phyloP scores from a whole-genome alignment of 2,329 filamentous ascomycete species.

The Dichotomopilus funicola region DNA sequence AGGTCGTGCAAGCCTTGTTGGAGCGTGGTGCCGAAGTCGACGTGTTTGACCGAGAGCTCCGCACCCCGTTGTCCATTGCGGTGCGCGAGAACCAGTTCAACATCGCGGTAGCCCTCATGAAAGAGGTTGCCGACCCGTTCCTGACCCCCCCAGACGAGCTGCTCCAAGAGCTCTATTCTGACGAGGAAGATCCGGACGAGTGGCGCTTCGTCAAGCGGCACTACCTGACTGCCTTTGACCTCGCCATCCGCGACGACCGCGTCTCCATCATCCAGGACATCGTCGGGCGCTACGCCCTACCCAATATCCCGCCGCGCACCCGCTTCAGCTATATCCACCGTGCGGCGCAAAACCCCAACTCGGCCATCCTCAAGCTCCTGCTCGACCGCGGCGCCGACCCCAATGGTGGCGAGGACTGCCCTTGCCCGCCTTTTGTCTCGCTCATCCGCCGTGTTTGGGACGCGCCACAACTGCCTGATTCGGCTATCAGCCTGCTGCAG shows the following conservation, averaged over 20 bases:
- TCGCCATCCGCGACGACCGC: slow-evolving; percentile 20
- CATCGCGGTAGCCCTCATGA: slow-evolving; percentile 17
- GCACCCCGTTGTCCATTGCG: slow-evolving; percentile 20
- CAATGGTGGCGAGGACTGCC: slow-evolving; percentile 10
- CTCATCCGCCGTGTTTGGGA: slow-evolving; percentile 17
- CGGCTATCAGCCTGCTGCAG: slow-evolving; percentile 9
- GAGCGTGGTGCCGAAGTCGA: slow-evolving; percentile 22
- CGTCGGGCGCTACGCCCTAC: slow-evolving; percentile 17
- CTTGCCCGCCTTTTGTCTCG: slow-evolving; percentile 2
- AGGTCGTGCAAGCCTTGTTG: slow-evolving; percentile 19
- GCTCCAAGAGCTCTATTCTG: slow-evolving; percentile 9
- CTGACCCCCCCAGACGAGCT: slow-evolving; percentile 19
- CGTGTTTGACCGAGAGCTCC: slow-evolving; percentile 21
- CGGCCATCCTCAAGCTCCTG: slow-evolving; percentile 15
- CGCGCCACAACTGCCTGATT: slow-evolving; percentile 2
- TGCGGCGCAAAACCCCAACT: slow-evolving; percentile 16
- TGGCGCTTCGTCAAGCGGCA: slow-evolving; percentile 14
- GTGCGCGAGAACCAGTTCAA: slow-evolving; percentile 12
- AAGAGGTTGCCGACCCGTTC: slow-evolving; percentile 22
- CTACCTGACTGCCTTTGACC: slow-evolving; percentile 21
- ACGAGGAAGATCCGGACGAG: slow-evolving; percentile 11
- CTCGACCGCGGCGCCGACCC: slow-evolving; percentile 15
- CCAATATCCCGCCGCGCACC: slow-evolving; percentile 9
- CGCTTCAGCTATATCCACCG: slow-evolving; percentile 17
- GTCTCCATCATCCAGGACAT: slow-evolving; percentile 18